Base-by-base conservation (phyloP, 306 rosid species). In the Inga laurina region DNA sequence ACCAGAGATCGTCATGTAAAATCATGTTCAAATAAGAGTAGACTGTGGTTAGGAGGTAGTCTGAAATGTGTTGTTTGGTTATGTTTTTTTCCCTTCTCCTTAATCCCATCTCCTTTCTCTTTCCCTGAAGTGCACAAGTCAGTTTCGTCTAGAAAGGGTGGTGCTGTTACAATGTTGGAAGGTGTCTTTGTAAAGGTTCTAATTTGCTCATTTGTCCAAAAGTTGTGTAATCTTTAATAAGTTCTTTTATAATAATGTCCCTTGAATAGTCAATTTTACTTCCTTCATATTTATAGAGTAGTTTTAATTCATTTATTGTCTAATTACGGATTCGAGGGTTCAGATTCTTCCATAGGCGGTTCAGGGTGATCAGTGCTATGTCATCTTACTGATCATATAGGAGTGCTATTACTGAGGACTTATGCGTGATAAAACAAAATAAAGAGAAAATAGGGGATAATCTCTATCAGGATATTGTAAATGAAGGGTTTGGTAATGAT, bases 1-100 rank as follows among this genome's bases (percentile, higher is more conserved):
- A 90, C 99, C 99, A 21, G 99, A 96, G 87, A 96, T 96, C 73
- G 97, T 96, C 64, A 96, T 96, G 99, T 95, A 88, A 93, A 64
- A 85, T 78, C 67, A 18, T 72, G 78, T 34, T 46, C 77, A 65
- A 79, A 72, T 72, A 76, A 54, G 18, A 46, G 16, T 76, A 79
- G 73, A 32, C 71, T 22, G 76, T 72, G 75, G 43, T 82, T 76
- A 39, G 80, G 81, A 65, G 86, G 54, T 84, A 72, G 84, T 79
- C 83, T 37, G 80, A 57, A 76, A 39, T 72, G 15, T 85, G 75
- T 72, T 51, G 56, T 66, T 70, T 84, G 27, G 41, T 77, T 77
- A 22, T 27, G 34, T 77, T 71, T 8, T 21, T 80, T 77, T 48
- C 19, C 64, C n/a, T 67, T 77, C 65, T 32, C 32, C 24, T 80